phyloP scores from a whole-genome alignment of 208 protist species.

The Leptomonas pyrrhocoris region DNA sequence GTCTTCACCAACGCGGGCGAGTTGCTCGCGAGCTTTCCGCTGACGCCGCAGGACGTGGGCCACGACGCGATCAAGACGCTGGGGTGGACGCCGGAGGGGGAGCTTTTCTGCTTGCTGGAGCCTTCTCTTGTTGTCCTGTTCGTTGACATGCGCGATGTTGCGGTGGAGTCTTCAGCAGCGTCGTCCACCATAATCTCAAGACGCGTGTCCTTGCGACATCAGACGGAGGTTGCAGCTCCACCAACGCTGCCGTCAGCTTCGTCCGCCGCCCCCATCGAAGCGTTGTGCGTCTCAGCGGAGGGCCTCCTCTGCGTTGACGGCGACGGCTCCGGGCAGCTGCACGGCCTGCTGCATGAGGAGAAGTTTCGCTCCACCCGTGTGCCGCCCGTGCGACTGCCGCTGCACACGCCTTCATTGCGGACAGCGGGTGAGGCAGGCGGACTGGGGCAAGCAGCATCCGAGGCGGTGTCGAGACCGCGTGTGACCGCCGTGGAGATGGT shows the following conservation, averaged over 20 bases:
- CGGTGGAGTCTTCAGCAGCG: conserved; percentile 1
- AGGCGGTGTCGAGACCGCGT: background rate
- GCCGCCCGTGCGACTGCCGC: conserved; percentile 9
- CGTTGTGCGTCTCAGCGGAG: conserved; percentile 1
- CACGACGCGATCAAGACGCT: conserved; percentile 17
- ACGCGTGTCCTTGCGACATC: background rate
- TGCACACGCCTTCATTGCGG: background rate
- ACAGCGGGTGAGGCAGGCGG: background rate
- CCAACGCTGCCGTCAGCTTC: no score
- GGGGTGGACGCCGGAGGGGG: conserved; percentile 52
- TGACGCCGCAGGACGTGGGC: conserved; percentile 9
- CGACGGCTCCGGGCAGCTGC: conserved; percentile 6
- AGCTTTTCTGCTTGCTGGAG: conserved; percentile 39
- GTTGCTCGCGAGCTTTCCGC: conserved; percentile 25
- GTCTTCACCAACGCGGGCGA: conserved; percentile 48
- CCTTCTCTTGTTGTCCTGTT: conserved; percentile 35
- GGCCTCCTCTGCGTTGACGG: conserved; percentile 19
- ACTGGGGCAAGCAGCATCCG: background rate
- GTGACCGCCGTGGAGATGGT: conserved; percentile 21
- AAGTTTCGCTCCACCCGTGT: conserved; percentile 12
- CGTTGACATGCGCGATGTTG: conserved; percentile 17
- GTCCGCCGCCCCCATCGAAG: background rate
- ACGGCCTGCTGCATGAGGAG: conserved; percentile 25
- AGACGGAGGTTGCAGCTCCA: background rate
- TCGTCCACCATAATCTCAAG: background rate